Conservation (phyloP, 208 protist genomes). For the Crithidia bombi region DNA sequence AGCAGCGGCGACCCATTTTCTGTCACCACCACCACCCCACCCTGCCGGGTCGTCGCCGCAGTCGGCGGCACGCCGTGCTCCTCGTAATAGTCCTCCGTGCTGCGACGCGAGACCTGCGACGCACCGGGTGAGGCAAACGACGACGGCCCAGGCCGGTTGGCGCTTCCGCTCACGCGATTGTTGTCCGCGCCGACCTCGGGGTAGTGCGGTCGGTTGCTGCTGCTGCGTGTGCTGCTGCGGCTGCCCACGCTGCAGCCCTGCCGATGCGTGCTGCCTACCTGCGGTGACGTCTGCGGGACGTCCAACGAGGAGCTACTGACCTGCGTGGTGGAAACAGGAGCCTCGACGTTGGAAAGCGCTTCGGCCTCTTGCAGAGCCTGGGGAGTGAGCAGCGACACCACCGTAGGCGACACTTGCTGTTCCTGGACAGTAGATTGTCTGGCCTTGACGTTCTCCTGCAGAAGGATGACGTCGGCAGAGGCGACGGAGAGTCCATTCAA, state of each 20-base stretch:
- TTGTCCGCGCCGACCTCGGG: conserved; percentile 33
- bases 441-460: conserved; percentile 18
- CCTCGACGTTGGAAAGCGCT: conserved; percentile 4
- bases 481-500: conserved; percentile 38
- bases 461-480: conserved; percentile 45
- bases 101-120: conserved; percentile 20
- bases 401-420: not conserved
- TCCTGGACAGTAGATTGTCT: conserved; percentile 6
- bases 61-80: conserved; percentile 27
- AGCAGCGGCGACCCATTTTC: conserved; percentile 36
- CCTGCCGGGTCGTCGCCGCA: conserved; percentile 41
- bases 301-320: conserved; percentile 20
- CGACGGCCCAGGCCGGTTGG: not conserved
- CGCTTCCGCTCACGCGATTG: conserved; percentile 21
- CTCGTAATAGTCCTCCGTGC: conserved; percentile 28
- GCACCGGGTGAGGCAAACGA: not conserved
- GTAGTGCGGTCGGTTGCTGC: conserved; percentile 23
- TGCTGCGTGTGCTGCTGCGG: conserved; percentile 17
- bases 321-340: not conserved
- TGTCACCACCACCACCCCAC: conserved; percentile 43
- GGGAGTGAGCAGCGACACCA: not conserved
- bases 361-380: conserved; percentile 8
- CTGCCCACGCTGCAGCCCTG: not conserved
- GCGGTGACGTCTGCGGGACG: not conserved
- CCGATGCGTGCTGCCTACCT: not conserved